Percentiles rank a stretch among this genome's conserved stretches.
These are phyloP conservation scores for Mucor plumbeus DNA, from an alignment of 371 early-diverging fungal genomes.

Conservation along the genomic window DNA sequence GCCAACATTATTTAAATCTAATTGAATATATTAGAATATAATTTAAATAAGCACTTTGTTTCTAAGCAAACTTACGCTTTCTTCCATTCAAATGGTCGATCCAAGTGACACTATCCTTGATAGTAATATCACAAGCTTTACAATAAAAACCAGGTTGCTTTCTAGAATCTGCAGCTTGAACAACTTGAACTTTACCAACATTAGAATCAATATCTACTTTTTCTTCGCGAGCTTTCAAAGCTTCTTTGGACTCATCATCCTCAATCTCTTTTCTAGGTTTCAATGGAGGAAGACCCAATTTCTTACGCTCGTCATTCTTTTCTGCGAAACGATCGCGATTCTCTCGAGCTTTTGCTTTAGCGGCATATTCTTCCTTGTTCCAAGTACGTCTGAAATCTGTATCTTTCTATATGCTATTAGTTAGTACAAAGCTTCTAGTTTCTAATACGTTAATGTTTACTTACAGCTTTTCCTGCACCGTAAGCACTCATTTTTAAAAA, in stretches of 20 bases:
- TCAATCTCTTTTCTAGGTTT: constrained; percentile 35
- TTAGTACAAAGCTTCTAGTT: neutral
- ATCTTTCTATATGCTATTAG: constrained; percentile 36
- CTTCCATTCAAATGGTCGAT: constrained; percentile 92
- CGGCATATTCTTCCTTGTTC: constrained; percentile 67
- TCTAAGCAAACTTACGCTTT: constrained; percentile 66
- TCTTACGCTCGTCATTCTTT: constrained; percentile 47
- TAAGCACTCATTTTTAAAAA: constrained; percentile 30
- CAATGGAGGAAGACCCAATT: constrained; percentile 42
- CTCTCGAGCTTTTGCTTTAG: constrained; percentile 58
- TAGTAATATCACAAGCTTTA: constrained; percentile 82
- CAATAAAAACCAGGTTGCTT: constrained; percentile 93
- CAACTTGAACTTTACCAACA: constrained; percentile 85
- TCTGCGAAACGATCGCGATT: constrained; percentile 41
- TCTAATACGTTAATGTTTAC: neutral
- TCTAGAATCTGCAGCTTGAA: constrained; percentile 59
- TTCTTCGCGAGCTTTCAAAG: constrained; percentile 51
- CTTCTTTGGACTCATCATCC: constrained; percentile 37
- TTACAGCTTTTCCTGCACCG: constrained; percentile 38
- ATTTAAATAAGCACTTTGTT: neutral
- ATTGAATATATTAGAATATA: neutral
- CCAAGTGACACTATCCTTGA: constrained; percentile 86
- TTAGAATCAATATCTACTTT: constrained; percentile 72
- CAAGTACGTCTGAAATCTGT: constrained; percentile 69
- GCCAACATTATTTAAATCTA: constrained; percentile 65